Percentiles rank a stretch among this genome's conserved stretches.
These are phyloP conservation scores for Coemansia sp. DNA, from an alignment of 192 early-diverging fungal genomes.

Conservation along the genomic window DNA sequence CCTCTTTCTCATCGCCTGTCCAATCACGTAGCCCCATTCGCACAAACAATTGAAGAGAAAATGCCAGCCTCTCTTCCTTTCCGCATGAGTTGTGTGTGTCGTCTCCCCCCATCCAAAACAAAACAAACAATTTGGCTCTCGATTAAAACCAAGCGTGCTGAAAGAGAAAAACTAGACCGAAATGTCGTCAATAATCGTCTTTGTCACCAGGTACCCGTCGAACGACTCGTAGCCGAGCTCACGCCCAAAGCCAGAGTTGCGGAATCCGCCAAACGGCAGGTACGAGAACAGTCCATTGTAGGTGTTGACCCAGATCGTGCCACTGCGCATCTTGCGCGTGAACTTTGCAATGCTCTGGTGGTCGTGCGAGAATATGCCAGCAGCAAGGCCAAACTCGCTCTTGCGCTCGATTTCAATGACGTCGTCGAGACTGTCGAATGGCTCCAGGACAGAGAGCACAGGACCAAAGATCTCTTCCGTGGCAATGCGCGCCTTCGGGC, in stretches of 20 bases:
- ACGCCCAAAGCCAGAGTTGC: slow-evolving; percentile 61
- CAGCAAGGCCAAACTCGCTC: slow-evolving; percentile 56
- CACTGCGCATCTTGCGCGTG: slow-evolving; percentile 49
- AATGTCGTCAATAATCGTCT: slow-evolving; percentile 50
- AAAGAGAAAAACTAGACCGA: slow-evolving; percentile 14
- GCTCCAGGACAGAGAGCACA: slow-evolving; percentile 55
- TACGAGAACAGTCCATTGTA: slow-evolving; percentile 58
- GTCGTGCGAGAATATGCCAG: slow-evolving; percentile 57
- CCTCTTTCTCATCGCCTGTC: no score
- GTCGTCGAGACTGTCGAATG: slow-evolving; percentile 54
- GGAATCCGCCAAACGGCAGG: slow-evolving; percentile 63
- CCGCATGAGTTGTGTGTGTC: no score
- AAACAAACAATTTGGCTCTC: no score
- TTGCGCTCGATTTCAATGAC: slow-evolving; percentile 56
- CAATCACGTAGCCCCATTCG: no score
- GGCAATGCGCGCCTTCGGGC: slow-evolving; percentile 44
- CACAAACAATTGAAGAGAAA: background rate
- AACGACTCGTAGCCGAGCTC: slow-evolving; percentile 59
- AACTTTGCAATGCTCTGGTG: slow-evolving; percentile 44
- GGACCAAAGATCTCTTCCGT: slow-evolving; percentile 64
- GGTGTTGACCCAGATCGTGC: slow-evolving; percentile 63
- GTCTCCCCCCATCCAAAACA: background rate
- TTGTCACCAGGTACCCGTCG: slow-evolving; percentile 50
- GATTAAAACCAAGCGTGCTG: background rate
- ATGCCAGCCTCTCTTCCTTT: background rate